Percentiles rank a stretch among this genome's conserved stretches.
Evolutionary conservation across 1,139 yeast genomes (phyloP).

Genomic region (Wickerhamiella infanticola): DNA sequence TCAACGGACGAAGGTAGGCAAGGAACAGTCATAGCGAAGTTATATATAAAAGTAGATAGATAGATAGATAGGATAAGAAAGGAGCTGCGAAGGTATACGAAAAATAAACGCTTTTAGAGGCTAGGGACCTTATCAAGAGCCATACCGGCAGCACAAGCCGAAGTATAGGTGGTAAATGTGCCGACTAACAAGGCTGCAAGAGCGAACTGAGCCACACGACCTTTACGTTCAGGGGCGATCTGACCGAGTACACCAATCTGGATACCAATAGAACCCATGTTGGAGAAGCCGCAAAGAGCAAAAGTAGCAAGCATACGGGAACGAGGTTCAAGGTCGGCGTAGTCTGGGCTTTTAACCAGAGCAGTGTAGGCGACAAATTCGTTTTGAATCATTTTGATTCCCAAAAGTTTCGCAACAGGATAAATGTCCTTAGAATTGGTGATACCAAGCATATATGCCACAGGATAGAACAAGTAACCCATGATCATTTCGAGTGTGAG

Average conservation of each 20-base stretch:
- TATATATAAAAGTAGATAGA: too few species aligned
- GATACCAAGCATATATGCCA: conserved; percentile 46
- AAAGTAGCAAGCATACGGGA: conserved; percentile 47
- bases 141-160: conserved; percentile 58
- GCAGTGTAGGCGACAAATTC: conserved; percentile 44
- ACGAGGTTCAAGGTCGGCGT: conserved; percentile 36
- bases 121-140: conserved; percentile 26
- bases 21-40: too few species aligned
- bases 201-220: conserved; percentile 35
- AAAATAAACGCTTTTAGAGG: too few species aligned
- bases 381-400: conserved; percentile 46
- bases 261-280: conserved; percentile 49
- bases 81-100: too few species aligned
- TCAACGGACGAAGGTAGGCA: too few species aligned
- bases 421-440: conserved; percentile 39
- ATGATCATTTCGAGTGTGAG: conserved; percentile 43
- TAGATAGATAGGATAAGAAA: too few species aligned
- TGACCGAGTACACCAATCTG: conserved; percentile 49
- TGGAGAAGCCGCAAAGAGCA: conserved; percentile 51
- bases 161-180: conserved; percentile 38
- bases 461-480: conserved; percentile 46
- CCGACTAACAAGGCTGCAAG: conserved; percentile 41
- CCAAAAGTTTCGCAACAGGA: conserved; percentile 37
- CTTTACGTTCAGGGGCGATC: conserved; percentile 38
- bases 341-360: conserved; percentile 31